Evolutionary conservation across 345 rosid genomes (phyloP).

Genomic region (Populus nigra): DNA sequence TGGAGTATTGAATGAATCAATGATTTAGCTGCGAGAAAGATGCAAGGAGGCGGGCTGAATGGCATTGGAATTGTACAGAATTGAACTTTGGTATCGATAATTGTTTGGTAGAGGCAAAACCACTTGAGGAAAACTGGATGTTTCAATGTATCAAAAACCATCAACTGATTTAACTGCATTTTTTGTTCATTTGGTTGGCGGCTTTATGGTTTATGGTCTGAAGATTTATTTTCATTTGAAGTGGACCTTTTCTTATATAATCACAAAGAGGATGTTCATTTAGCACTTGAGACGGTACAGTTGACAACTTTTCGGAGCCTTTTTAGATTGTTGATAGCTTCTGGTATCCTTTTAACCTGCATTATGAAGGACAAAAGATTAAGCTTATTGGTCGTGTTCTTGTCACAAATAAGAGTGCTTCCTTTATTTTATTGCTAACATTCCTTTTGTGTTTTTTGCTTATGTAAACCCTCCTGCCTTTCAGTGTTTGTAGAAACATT

Average conservation of each 20-base stretch:
- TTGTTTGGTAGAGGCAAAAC: too few relatives aligned
- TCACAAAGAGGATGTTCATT: not conserved
- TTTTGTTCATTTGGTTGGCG: not conserved
- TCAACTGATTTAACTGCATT: not conserved
- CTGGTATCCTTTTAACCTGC: not conserved
- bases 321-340: not conserved
- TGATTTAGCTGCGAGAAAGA: not conserved
- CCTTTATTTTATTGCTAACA: not conserved
- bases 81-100: not conserved
- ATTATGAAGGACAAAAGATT: not conserved
- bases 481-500: conserved; percentile 93
- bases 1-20: not conserved
- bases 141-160: not conserved
- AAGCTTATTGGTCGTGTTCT: not conserved
- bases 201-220: not conserved
- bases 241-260: not conserved
- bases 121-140: not conserved
- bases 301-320: not conserved
- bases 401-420: not conserved
- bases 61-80: not conserved
- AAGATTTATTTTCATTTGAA: not conserved
- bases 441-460: conserved; percentile 18
- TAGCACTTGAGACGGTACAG: not conserved
- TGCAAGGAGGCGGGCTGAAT: not conserved
- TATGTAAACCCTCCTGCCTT: conserved; percentile 21